A percentile compares a stretch with the other conserved stretches of the same genome.
Conservation (phyloP, 2,329 filamentous ascomycete species). For the Malbranchea zuffiana region DNA sequence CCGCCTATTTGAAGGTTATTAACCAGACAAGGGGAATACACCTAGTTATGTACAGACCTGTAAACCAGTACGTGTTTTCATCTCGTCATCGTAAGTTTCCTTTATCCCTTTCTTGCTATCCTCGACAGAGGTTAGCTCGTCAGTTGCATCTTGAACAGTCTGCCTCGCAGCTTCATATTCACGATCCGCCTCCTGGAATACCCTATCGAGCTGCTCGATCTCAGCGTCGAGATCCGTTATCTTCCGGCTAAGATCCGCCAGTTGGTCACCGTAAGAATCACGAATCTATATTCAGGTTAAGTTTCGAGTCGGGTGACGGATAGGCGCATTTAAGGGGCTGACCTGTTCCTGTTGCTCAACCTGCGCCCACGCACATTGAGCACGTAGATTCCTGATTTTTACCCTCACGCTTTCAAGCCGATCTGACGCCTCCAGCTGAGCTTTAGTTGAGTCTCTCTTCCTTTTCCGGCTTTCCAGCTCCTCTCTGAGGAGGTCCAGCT, state of each 20-base stretch:
- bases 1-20: conserved; percentile 44
- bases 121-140: conserved; percentile 34
- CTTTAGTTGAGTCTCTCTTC: conserved; percentile 50
- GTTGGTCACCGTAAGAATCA: conserved; percentile 27
- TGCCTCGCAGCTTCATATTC: conserved; percentile 32
- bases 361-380: conserved; percentile 76
- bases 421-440: conserved; percentile 53
- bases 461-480: conserved; percentile 52
- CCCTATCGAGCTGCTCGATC: conserved; percentile 36
- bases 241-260: conserved; percentile 33
- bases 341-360: conserved; percentile 63
- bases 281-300: conserved; percentile 20
- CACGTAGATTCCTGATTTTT: conserved; percentile 47
- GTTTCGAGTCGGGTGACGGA: background rate
- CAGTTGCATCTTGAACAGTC: conserved; percentile 35
- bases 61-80: conserved; percentile 43
- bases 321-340: conserved; percentile 9
- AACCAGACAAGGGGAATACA: conserved; percentile 13
- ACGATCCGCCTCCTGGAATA: conserved; percentile 35
- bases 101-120: conserved; percentile 42
- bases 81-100: conserved; percentile 43
- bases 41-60: conserved; percentile 29
- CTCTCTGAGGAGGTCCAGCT: conserved; percentile 50
- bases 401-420: conserved; percentile 55
- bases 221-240: conserved; percentile 39